These are phyloP conservation scores for Colletotrichum orbiculare DNA, from an alignment of 2,329 filamentous ascomycete genomes.

Conservation along the genomic window DNA sequence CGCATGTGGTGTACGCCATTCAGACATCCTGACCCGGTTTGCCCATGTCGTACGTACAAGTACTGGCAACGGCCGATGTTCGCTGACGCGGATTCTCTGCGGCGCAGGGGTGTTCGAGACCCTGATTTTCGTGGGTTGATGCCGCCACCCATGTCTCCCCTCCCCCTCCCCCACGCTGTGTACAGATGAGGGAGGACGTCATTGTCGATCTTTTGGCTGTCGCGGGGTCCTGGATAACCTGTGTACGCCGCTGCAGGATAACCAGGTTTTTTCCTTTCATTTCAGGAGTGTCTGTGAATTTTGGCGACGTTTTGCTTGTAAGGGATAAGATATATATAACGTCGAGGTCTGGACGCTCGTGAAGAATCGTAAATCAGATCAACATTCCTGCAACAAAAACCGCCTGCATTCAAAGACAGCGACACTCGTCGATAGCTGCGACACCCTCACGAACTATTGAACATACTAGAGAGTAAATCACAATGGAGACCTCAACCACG, in stretches of 20 bases:
- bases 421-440: no score
- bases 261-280: constrained; percentile 8
- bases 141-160: constrained; percentile 11
- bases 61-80: background rate
- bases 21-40: no score
- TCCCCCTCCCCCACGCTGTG: constrained; percentile 5
- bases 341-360: no score
- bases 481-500: constrained; percentile 34
- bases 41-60: background rate
- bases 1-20: constrained; percentile 1
- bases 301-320: background rate
- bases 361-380: background rate
- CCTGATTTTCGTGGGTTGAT: constrained; percentile 18
- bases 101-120: constrained; percentile 20
- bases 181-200: constrained; percentile 26
- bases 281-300: no score
- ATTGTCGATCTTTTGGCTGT: constrained; percentile 26
- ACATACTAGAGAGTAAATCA: background rate
- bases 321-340: no score
- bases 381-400: background rate
- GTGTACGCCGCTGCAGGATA: constrained; percentile 2
- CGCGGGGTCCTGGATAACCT: constrained; percentile 7
- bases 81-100: constrained; percentile 23
- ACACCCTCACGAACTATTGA: background rate
- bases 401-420: no score